These are phyloP conservation scores for Ottelia alismoides DNA, from an alignment of 106 monocot species.

Conservation along the genomic window DNA sequence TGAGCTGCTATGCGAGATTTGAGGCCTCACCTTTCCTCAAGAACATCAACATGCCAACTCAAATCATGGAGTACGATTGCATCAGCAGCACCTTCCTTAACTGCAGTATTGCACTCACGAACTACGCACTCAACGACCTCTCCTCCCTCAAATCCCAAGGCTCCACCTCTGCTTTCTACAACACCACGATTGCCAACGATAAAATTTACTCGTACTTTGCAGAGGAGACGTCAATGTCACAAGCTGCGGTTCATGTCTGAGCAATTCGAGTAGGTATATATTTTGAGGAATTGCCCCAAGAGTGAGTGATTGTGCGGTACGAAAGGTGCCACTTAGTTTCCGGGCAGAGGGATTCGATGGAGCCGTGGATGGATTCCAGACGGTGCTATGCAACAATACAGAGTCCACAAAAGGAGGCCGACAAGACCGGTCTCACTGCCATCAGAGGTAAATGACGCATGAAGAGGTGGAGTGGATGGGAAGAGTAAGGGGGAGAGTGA, in stretches of 20 bases:
- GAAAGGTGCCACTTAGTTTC: conserved; percentile 15
- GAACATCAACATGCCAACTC: conserved; percentile 6
- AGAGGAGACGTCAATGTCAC: conserved; percentile 5
- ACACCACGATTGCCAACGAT: background rate
- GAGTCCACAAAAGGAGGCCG: background rate
- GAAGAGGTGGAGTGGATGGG: too few relatives aligned
- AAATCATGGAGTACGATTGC: background rate
- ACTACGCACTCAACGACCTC: conserved; percentile 2
- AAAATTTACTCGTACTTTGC: conserved; percentile 8
- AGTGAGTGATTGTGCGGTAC: conserved; percentile 6
- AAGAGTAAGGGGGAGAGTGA: too few relatives aligned
- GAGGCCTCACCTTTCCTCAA: conserved; percentile 21
- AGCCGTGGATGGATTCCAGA: conserved; percentile 1
- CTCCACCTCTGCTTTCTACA: conserved; percentile 9
- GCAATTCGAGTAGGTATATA: too few relatives aligned
- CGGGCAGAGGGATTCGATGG: conserved; percentile 13
- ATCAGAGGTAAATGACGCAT: too few relatives aligned
- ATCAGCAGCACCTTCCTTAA: background rate
- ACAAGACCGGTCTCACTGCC: too few relatives aligned
- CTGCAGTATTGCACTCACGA: background rate
- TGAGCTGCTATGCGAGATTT: conserved; percentile 19
- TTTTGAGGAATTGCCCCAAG: too few relatives aligned
- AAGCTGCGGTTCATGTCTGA: too few relatives aligned
- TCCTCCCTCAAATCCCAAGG: conserved; percentile 2
- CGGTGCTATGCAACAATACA: background rate